Conservation (phyloP, 805 yeast species). For the Pichia manshurica region DNA sequence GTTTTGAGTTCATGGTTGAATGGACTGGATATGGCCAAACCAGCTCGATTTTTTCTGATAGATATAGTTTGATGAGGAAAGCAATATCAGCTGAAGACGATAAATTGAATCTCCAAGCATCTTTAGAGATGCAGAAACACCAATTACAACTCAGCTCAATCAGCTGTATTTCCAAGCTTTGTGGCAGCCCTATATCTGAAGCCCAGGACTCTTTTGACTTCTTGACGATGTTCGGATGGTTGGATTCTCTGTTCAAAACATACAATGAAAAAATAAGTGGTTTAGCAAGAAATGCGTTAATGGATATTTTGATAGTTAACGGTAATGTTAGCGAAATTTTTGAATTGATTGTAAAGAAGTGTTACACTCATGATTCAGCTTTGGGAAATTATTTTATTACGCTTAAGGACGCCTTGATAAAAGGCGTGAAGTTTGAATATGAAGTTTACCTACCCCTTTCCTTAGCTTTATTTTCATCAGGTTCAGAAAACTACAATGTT, state of each 20-base stretch:
- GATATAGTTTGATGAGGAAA: constrained; percentile 55
- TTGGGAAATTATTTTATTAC: constrained; percentile 67
- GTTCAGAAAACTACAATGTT: constrained; percentile 62
- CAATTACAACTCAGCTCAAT: constrained; percentile 65
- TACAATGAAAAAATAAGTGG: constrained; percentile 51
- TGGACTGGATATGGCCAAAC: constrained; percentile 92
- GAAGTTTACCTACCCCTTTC: constrained; percentile 65
- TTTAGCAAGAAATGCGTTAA: constrained; percentile 66
- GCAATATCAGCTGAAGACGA: constrained; percentile 33
- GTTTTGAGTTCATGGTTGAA: constrained; percentile 76
- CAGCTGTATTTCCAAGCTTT: constrained; percentile 77
- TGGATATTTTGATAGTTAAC: constrained; percentile 60
- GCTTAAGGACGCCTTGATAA: constrained; percentile 58
- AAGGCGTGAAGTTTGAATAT: constrained; percentile 42
- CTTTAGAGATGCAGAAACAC: constrained; percentile 73
- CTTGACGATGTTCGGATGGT: constrained; percentile 67
- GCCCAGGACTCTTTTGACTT: constrained; percentile 58
- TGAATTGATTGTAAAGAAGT: constrained; percentile 60
- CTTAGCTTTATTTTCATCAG: constrained; percentile 70
- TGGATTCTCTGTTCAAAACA: constrained; percentile 61
- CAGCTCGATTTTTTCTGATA: constrained; percentile 51
- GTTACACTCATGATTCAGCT: constrained; percentile 55
- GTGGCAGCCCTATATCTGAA: constrained; percentile 65
- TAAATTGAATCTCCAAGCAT: constrained; percentile 54
- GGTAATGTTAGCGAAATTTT: constrained; percentile 46